phyloP scores from a whole-genome alignment of 129 eudicot species.

The Flaveria trinervia region DNA sequence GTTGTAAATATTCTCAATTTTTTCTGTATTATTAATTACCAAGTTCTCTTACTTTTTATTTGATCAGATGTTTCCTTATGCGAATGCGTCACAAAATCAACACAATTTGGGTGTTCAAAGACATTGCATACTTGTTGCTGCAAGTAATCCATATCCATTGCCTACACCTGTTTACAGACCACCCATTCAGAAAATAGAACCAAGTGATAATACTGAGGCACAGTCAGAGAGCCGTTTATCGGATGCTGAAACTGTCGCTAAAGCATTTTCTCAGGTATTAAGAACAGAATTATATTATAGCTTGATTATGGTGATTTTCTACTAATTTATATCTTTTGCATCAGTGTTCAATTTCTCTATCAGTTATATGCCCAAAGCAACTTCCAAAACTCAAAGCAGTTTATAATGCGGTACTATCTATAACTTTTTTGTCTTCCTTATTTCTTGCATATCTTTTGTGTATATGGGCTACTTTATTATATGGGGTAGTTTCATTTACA shows the following conservation, averaged over 20 bases:
- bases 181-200: slow-evolving; percentile 54
- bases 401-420: slow-evolving; percentile 65
- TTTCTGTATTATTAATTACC: neutral
- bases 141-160: slow-evolving; percentile 90
- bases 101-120: slow-evolving; percentile 65
- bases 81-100: slow-evolving; percentile 57
- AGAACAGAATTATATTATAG: neutral
- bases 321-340: slow-evolving; percentile 22
- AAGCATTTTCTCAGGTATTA: slow-evolving; percentile 72
- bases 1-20: neutral
- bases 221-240: slow-evolving; percentile 68
- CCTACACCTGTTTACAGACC: slow-evolving; percentile 96
- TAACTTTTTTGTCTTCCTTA: neutral
- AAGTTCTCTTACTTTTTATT: slow-evolving; percentile 3
- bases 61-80: slow-evolving; percentile 65
- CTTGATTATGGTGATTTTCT: neutral
- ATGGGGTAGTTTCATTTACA: neutral
- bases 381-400: slow-evolving; percentile 85
- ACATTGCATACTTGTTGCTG: slow-evolving; percentile 88
- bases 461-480: neutral
- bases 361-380: slow-evolving; percentile 90
- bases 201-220: slow-evolving; percentile 60
- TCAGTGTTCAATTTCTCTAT: slow-evolving; percentile 82
- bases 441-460: neutral
- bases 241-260: slow-evolving; percentile 86